A percentile compares a stretch with the other conserved stretches of the same genome.
These are phyloP conservation scores for Sarocladium oryzae DNA, from an alignment of 2,329 filamentous ascomycete species.

Conservation along the genomic window DNA sequence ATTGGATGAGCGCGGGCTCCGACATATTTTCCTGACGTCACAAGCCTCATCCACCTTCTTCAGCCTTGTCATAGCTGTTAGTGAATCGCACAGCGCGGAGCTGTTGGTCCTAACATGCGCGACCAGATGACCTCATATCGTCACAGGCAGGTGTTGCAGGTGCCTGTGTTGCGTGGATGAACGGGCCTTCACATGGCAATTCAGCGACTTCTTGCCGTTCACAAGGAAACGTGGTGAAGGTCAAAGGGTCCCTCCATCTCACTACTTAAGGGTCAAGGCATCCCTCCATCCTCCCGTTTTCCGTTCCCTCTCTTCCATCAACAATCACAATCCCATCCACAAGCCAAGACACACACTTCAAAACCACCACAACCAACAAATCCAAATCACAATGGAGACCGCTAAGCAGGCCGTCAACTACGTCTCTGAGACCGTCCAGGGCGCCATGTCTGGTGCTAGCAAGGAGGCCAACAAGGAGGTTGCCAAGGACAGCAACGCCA, in stretches of 20 bases:
- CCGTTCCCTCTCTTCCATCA: constrained; percentile 13
- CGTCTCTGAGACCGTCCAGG: constrained; percentile 60
- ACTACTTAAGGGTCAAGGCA: constrained; percentile 4
- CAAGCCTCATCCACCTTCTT: not conserved
- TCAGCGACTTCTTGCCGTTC: not conserved
- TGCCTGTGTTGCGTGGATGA: not conserved
- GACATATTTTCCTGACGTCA: constrained; percentile 3
- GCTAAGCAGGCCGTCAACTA: constrained; percentile 60
- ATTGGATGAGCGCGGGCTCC: not conserved
- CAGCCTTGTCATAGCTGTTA: not conserved
- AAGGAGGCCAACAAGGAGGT: constrained; percentile 67
- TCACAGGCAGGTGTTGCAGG: not conserved
- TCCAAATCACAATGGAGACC: constrained; percentile 40
- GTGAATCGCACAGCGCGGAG: not conserved
- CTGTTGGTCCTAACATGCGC: not conserved
- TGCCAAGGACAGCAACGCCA: constrained; percentile 55
- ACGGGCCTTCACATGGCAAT: constrained; percentile 7
- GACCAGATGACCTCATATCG: not conserved
- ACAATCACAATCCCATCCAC: constrained; percentile 13
- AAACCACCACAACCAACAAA: constrained; percentile 17
- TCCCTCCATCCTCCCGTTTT: not conserved
- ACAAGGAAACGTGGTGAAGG: constrained; percentile 1
- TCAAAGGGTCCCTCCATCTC: constrained; percentile 4
- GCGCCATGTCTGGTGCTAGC: constrained; percentile 46
- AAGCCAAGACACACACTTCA: constrained; percentile 13